These are phyloP conservation scores for Sextonia rubra DNA, from an alignment of 164 flowering plant genomes.

Conservation along the genomic window DNA sequence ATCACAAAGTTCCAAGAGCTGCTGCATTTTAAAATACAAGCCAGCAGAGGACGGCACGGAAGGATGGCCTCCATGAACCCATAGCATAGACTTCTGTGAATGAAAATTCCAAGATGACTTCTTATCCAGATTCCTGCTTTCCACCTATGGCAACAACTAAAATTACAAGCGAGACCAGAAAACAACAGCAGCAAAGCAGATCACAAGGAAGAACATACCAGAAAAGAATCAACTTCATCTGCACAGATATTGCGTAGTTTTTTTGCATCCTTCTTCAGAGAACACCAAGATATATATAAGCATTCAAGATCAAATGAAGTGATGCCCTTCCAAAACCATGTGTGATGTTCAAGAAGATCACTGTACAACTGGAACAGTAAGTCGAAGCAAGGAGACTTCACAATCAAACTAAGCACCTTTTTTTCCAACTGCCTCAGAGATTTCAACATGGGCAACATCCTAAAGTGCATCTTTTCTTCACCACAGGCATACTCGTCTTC, in stretches of 20 bases:
- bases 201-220: slow-evolving; percentile 35
- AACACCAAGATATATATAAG: slow-evolving; percentile 48
- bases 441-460: slow-evolving; percentile 23
- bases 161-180: background rate
- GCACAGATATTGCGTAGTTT: slow-evolving; percentile 43
- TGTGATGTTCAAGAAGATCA: slow-evolving; percentile 62
- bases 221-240: slow-evolving; percentile 31
- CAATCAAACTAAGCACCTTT: slow-evolving; percentile 43
- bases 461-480: slow-evolving; percentile 22
- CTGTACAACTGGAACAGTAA: slow-evolving; percentile 34
- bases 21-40: slow-evolving; percentile 42
- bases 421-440: slow-evolving; percentile 54
- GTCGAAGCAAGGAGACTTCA: slow-evolving; percentile 48
- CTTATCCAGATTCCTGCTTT: slow-evolving; percentile 31
- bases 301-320: slow-evolving; percentile 28
- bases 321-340: slow-evolving; percentile 47
- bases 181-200: background rate
- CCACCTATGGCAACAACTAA: slow-evolving; percentile 29
- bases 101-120: slow-evolving; percentile 23
- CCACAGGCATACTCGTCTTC: slow-evolving; percentile 27
- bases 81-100: slow-evolving; percentile 64
- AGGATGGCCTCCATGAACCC: slow-evolving; percentile 92
- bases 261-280: slow-evolving; percentile 42
- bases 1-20: slow-evolving; percentile 47
- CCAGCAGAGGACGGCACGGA: slow-evolving; percentile 54